Conservation (phyloP, 371 early-diverging fungal species). For the Mortierella sp. region DNA sequence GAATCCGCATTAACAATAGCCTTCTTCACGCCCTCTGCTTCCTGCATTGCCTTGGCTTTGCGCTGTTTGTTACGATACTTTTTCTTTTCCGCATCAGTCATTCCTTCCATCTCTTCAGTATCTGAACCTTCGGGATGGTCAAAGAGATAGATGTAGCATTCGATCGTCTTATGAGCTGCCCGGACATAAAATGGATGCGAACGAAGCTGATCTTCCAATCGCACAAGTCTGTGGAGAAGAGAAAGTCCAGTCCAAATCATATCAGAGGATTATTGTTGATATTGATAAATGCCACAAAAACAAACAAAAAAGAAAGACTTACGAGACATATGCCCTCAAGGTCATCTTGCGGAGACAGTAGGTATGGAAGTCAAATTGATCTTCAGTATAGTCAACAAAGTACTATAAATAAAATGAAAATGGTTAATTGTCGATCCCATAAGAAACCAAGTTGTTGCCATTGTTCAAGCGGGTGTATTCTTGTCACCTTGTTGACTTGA, state of each 20-base stretch:
- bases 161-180: slow-evolving; percentile 83
- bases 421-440: neutral
- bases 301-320: slow-evolving; percentile 10
- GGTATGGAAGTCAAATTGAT: slow-evolving; percentile 97
- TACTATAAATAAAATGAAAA: slow-evolving; percentile 21
- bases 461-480: too few species aligned
- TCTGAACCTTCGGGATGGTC: slow-evolving; percentile 67
- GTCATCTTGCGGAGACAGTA: slow-evolving; percentile 94
- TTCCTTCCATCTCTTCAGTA: slow-evolving; percentile 63
- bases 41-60: slow-evolving; percentile 57
- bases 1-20: slow-evolving; percentile 50
- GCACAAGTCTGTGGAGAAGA: slow-evolving; percentile 61
- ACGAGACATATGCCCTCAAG: slow-evolving; percentile 86
- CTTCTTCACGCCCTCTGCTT: slow-evolving; percentile 47
- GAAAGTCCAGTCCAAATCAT: too few species aligned
- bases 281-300: neutral
- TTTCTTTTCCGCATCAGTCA: slow-evolving; percentile 75
- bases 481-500: slow-evolving; percentile 75
- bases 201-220: slow-evolving; percentile 82
- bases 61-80: slow-evolving; percentile 61
- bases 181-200: slow-evolving; percentile 78
- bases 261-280: too few species aligned
- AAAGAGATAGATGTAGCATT: slow-evolving; percentile 74
- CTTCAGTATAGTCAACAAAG: slow-evolving; percentile 89
- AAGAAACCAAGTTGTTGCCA: neutral